phyloP scores from a whole-genome alignment of 1,284 basidiomycete species.

The Heterobasidion occidentale region DNA sequence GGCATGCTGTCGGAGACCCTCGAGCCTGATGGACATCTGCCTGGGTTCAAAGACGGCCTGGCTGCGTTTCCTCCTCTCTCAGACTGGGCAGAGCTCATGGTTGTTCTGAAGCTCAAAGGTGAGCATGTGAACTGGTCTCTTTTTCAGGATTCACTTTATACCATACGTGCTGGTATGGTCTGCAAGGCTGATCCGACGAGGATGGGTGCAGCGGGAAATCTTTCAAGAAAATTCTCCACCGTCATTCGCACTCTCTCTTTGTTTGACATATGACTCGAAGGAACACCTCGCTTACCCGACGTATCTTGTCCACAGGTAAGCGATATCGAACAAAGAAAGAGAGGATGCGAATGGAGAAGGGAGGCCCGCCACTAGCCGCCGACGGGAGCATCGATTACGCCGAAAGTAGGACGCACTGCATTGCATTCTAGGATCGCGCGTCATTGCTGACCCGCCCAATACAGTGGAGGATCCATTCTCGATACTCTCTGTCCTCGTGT shows the following conservation, averaged over 20 bases:
- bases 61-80: constrained; percentile 62
- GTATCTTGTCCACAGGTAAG: constrained; percentile 43
- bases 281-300: too few relatives aligned
- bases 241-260: too few relatives aligned
- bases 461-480: constrained; percentile 75
- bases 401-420: constrained; percentile 41
- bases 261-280: too few relatives aligned
- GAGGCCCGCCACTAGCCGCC: constrained; percentile 54
- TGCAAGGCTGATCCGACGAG: too few relatives aligned
- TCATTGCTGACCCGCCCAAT: constrained; percentile 7
- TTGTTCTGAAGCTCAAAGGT: constrained; percentile 69
- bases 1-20: constrained; percentile 40
- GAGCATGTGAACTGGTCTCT: constrained; percentile 2
- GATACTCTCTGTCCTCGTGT: constrained; percentile 52
- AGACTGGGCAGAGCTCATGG: constrained; percentile 60
- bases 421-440: constrained; percentile 5
- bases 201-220: too few relatives aligned
- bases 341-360: constrained; percentile 60
- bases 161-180: too few relatives aligned
- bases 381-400: constrained; percentile 72
- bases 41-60: constrained; percentile 66
- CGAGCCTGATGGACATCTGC: constrained; percentile 61
- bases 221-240: too few relatives aligned
- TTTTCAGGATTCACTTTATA: background rate
- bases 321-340: constrained; percentile 74